A percentile compares a stretch with the other conserved stretches of the same genome.
phyloP scores from a whole-genome alignment of 179 eudicot species.

The Silene coronaria region DNA sequence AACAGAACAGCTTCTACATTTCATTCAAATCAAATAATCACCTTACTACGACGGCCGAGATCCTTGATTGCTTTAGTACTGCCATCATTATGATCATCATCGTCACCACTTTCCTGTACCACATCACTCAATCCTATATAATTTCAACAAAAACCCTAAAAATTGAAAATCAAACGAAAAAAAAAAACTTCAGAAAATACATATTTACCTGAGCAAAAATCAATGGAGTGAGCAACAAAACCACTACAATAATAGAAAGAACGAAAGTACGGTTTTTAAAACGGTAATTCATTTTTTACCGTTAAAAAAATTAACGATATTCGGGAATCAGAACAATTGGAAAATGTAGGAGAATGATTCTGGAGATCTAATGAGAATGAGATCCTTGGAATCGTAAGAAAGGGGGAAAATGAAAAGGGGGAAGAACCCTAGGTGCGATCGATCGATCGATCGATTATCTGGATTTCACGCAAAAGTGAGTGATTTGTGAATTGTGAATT shows the following conservation, averaged over 20 bases:
- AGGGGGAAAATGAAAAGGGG: not conserved
- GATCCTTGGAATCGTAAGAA: conserved; percentile 17
- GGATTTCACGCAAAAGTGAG: not conserved
- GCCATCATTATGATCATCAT: conserved; percentile 27
- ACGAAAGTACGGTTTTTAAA: conserved; percentile 24
- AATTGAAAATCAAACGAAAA: not conserved
- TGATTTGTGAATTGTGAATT: too few relatives aligned
- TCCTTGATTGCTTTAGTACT: conserved; percentile 33
- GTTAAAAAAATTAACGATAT: not conserved
- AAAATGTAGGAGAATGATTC: not conserved
- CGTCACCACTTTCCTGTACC: conserved; percentile 42
- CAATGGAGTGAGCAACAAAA: conserved; percentile 24
- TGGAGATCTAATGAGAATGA: conserved; percentile 12
- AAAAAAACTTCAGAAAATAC: not conserved
- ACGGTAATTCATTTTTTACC: conserved; percentile 21
- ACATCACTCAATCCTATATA: not conserved
- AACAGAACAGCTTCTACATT: not conserved
- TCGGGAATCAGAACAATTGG: not conserved
- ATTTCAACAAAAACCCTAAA: not conserved
- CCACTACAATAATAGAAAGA: not conserved
- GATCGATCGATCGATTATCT: not conserved
- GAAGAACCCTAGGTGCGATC: not conserved
- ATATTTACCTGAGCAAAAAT: conserved; percentile 35
- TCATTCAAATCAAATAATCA: conserved; percentile 13
- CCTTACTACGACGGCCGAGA: conserved; percentile 81